phyloP scores from a whole-genome alignment of 169 alveolate genomes.

The Plasmodium gallinaceum region DNA sequence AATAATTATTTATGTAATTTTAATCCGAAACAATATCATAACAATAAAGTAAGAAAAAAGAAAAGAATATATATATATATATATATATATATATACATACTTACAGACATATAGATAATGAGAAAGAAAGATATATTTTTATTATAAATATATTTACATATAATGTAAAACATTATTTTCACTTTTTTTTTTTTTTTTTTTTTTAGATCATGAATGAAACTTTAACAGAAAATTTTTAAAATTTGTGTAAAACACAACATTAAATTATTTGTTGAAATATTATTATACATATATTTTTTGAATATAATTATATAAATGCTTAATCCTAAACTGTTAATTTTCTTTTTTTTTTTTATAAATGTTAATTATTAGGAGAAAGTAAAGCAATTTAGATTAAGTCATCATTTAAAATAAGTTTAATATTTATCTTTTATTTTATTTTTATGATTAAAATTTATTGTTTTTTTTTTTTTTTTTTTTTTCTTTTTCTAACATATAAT shows the following conservation, averaged over 20 bases:
- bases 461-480: constrained; percentile 5
- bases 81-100: neutral
- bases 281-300: neutral
- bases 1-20: constrained; percentile 43
- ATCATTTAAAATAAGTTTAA: too few species aligned
- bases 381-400: too few species aligned
- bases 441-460: neutral
- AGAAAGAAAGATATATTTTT: neutral
- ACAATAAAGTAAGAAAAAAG: constrained; percentile 42
- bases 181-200: constrained; percentile 3
- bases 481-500: neutral
- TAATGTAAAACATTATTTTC: neutral
- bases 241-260: constrained; percentile 15
- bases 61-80: neutral
- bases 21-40: constrained; percentile 31
- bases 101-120: neutral
- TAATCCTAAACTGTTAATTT: neutral
- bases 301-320: neutral
- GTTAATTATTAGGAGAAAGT: too few species aligned
- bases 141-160: neutral
- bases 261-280: constrained; percentile 2
- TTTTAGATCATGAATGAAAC: constrained; percentile 40
- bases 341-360: too few species aligned
- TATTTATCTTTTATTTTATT: too few species aligned
- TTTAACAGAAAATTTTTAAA: constrained; percentile 44